A percentile compares a stretch with the other conserved stretches of the same genome.
phyloP scores from a whole-genome alignment of 345 rosid species.

The Eucalyptus guilfoylei region DNA sequence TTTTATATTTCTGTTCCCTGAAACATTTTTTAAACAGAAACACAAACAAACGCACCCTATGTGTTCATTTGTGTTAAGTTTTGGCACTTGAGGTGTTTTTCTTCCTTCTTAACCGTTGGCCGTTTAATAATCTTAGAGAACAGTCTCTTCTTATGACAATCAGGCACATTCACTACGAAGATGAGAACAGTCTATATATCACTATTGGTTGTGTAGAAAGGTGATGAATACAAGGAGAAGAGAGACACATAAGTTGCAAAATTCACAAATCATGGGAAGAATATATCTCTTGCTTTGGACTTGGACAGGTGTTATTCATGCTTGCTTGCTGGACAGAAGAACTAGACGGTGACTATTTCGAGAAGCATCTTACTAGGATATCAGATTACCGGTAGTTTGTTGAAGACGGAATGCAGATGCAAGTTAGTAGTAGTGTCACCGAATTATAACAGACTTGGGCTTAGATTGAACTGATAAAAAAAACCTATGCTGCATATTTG shows the following conservation, averaged over 20 bases:
- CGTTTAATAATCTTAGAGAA: no score
- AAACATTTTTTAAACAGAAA: no score
- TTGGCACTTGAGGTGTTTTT: no score
- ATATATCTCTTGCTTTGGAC: no score
- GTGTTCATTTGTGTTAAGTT: fast-evolving
- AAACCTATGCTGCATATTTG: not conserved
- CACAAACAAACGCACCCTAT: no score
- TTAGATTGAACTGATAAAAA: not conserved
- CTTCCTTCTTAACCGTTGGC: no score
- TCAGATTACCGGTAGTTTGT: no score
- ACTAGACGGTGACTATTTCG: not conserved
- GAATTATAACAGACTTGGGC: not conserved
- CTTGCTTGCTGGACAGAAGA: not conserved
- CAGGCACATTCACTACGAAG: no score
- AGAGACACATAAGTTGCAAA: not conserved
- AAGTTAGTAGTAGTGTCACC: not conserved
- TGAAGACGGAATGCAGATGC: not conserved
- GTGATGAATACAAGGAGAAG: not conserved
- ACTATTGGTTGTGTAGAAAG: not conserved
- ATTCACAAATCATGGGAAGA: not conserved
- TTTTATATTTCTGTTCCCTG: no score
- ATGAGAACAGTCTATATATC: not conserved
- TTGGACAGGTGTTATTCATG: not conserved
- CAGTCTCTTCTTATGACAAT: no score
- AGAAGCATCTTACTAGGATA: not conserved